Evolutionary conservation across 2,329 filamentous ascomycete genomes (phyloP).

Genomic region (Ceratocystis variospora): DNA sequence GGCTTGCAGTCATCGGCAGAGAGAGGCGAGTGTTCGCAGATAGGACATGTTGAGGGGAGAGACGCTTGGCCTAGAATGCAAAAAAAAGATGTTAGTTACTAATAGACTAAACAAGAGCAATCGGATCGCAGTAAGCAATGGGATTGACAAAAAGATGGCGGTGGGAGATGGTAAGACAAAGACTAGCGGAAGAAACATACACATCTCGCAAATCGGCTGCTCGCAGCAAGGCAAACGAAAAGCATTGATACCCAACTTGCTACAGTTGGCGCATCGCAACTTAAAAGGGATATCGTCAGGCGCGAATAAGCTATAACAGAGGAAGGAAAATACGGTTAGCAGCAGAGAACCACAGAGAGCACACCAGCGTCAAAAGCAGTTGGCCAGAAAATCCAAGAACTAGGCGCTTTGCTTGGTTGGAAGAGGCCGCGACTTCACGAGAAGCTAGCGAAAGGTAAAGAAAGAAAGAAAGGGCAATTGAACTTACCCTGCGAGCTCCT

Average conservation of each 20-base stretch:
- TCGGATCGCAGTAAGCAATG: too few species aligned
- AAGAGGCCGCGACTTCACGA: neutral
- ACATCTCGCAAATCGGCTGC: slow-evolving; percentile 81
- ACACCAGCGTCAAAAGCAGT: neutral
- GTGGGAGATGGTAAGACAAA: slow-evolving; percentile 13
- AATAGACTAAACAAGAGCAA: too few species aligned
- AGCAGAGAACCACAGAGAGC: slow-evolving; percentile 9
- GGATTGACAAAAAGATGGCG: slow-evolving; percentile 8
- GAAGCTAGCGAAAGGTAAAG: neutral
- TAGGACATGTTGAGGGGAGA: slow-evolving; percentile 67
- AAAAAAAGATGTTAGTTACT: slow-evolving; percentile 7
- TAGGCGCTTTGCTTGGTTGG: neutral
- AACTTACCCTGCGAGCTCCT: slow-evolving; percentile 44
- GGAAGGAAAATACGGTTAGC: slow-evolving; percentile 15
- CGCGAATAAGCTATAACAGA: slow-evolving; percentile 48
- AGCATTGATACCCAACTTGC: slow-evolving; percentile 77
- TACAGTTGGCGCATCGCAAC: slow-evolving; percentile 86
- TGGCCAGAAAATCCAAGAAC: too few species aligned
- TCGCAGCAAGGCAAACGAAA: slow-evolving; percentile 91
- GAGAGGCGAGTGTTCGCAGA: slow-evolving; percentile 84
- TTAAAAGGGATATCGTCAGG: slow-evolving; percentile 89
- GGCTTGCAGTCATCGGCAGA: slow-evolving; percentile 75
- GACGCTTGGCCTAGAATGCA: slow-evolving; percentile 53
- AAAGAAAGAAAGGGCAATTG: neutral
- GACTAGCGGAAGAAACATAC: slow-evolving; percentile 37